Percentiles rank a stretch among this genome's conserved stretches.
phyloP scores from a whole-genome alignment of 192 early-diverging fungal species.

The Entomortierella parvispora region DNA sequence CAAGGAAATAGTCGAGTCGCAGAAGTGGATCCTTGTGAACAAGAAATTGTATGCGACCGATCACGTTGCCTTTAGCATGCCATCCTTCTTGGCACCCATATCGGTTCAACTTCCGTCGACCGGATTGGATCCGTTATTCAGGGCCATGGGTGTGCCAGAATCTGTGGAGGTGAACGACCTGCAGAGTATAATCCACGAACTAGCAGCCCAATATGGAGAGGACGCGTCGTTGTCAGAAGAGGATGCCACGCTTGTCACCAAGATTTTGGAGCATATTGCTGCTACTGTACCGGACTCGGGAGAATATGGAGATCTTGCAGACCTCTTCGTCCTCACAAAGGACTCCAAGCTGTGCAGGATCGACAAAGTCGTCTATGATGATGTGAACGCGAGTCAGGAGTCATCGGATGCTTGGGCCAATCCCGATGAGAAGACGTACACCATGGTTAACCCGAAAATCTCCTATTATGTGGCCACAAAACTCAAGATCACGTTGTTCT shows the following conservation, averaged over 20 bases:
- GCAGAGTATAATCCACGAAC: neutral
- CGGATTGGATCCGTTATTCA: slow-evolving; percentile 1
- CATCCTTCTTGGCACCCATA: slow-evolving; percentile 9
- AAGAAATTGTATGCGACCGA: neutral
- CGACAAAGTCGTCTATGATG: slow-evolving; percentile 22
- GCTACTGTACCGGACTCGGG: too few relatives aligned
- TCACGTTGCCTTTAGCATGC: slow-evolving; percentile 11
- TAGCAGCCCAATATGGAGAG: slow-evolving; percentile 6
- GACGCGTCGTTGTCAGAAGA: neutral
- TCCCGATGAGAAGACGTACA: too few relatives aligned
- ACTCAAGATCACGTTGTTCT: slow-evolving; percentile 19
- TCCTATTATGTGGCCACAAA: neutral
- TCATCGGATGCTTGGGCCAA: neutral
- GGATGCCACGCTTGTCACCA: slow-evolving; percentile 13
- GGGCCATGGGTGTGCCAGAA: slow-evolving; percentile 21
- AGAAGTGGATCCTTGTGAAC: slow-evolving; percentile 18
- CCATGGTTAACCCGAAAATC: slow-evolving; percentile 7
- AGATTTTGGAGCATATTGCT: neutral
- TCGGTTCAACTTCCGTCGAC: slow-evolving; percentile 1
- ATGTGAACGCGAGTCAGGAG: neutral
- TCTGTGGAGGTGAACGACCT: slow-evolving; percentile 4
- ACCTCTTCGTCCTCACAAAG: slow-evolving; percentile 4
- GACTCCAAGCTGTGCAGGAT: slow-evolving; percentile 2
- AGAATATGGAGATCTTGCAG: neutral
- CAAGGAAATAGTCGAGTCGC: neutral